Percentiles rank a stretch among this genome's conserved stretches.
Conservation (phyloP, 257 asterid genomes). For the Petunia secreta region DNA sequence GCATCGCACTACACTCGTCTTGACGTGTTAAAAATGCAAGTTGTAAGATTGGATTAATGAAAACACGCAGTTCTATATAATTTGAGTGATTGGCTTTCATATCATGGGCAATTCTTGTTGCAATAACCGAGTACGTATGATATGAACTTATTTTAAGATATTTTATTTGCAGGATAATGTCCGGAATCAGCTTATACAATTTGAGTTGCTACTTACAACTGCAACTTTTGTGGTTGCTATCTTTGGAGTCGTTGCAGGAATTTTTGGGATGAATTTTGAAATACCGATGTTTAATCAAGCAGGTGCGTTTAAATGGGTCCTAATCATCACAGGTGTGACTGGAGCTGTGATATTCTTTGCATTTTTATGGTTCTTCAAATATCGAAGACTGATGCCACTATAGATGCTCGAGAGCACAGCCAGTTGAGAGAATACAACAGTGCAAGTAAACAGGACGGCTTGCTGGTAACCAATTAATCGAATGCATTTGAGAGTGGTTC, state of each 20-base stretch:
- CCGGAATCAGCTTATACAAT: constrained; percentile 96
- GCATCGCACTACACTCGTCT: not conserved
- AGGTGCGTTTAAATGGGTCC: constrained; percentile 87
- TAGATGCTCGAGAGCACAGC: constrained; percentile 35
- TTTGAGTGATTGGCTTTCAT: not conserved
- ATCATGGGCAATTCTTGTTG: not conserved
- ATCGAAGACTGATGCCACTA: constrained; percentile 91
- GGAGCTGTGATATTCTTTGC: constrained; percentile 67
- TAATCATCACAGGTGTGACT: constrained; percentile 70
- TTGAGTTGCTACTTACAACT: constrained; percentile 87
- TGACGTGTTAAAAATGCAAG: not conserved
- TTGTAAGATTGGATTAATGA: not conserved
- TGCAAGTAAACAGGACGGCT: constrained; percentile 23
- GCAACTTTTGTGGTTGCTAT: constrained; percentile 95
- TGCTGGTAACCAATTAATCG: not conserved
- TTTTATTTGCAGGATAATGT: constrained; percentile 82
- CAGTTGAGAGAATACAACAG: constrained; percentile 19
- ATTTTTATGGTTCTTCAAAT: constrained; percentile 81
- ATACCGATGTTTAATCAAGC: constrained; percentile 67
- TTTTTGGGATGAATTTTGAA: constrained; percentile 89
- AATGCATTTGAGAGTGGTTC: not conserved
- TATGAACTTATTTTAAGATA: not conserved
- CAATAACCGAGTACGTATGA: not conserved
- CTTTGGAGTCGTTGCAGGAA: constrained; percentile 95
- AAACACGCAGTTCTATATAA: not conserved